Base-by-base conservation (phyloP, 768 basidiomycete genomes). In the Amanita subjunquillea region DNA sequence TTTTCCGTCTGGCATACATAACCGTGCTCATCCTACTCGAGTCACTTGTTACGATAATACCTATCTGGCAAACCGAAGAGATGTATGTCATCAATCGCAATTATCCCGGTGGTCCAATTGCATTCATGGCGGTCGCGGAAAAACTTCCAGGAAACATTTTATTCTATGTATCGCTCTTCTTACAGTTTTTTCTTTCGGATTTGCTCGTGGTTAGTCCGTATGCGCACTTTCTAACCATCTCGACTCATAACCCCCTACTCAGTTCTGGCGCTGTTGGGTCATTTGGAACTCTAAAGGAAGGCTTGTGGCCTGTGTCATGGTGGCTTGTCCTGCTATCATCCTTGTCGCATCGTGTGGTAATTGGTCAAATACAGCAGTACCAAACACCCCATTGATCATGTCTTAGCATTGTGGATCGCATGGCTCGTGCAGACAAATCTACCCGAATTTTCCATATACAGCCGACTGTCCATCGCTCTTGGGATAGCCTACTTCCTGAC, bases 81-180 rank as follows among this genome's bases (percentile, higher is more conserved):
- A 67, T 70, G 17, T 74, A 73, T 44, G 64, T 74, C 48, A 69
- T 72, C 58, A 72, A 74, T 50, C 63, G 71, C 32, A 69, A 70
- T 51, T 72, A 64, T 48, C 69, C 71, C 32, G 69, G 63, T 20
- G 73, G 74, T 3, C 74, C 75, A n/a, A 73, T 73, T 72, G 51
- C 49, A 32, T 75, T 71, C 59, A 73, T 76, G 60, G 59, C 74
- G 22, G 65, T 57, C 25, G 69, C 72, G 0, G 73, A 74, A 56
- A 60, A 71, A 46, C 65, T 70, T 6, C 59, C 69, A 0, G 65
- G 73, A 54, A 72, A 75, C 46, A 65, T 32, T 12, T 32, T 72
- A 48, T 74, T 73, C 58, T 68, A 70, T 50, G 68, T 69, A 9
- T 70, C 67, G 0, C 62, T 74, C 13, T 74, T 76, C 54, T 58